Evolutionary conservation across 139 green algal species (phyloP).

Genomic region (Eudorina sp.): DNA sequence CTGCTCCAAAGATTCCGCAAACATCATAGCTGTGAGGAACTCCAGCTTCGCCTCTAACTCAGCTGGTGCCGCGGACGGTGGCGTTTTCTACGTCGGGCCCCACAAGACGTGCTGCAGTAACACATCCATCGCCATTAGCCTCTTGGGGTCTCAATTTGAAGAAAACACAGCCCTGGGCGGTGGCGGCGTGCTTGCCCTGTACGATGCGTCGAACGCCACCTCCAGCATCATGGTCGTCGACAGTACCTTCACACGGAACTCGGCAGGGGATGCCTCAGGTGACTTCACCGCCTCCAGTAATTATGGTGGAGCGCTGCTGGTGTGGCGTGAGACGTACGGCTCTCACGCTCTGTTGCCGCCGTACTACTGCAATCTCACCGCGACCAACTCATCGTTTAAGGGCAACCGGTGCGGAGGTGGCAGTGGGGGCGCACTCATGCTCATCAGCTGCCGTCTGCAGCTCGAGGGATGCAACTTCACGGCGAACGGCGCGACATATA

Average conservation of each 20-base stretch:
- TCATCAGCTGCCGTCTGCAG: background rate
- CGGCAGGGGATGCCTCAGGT: background rate
- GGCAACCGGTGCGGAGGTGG: background rate
- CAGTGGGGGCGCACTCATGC: constrained; percentile 4
- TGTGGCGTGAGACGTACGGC: background rate
- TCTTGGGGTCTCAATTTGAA: background rate
- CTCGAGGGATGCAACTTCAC: background rate
- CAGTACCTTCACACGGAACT: background rate
- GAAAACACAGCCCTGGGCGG: background rate
- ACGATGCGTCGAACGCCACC: background rate
- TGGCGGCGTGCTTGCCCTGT: background rate
- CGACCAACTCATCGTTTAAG: background rate
- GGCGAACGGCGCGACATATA: background rate
- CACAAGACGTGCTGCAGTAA: background rate
- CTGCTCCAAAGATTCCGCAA: background rate
- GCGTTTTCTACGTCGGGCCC: background rate
- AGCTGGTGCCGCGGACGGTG: background rate
- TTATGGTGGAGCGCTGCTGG: background rate
- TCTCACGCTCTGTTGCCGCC: no score
- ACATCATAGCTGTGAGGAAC: background rate
- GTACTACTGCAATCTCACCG: background rate
- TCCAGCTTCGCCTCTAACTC: background rate
- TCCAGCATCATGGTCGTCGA: background rate
- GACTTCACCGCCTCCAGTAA: background rate
- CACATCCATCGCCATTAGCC: background rate